Evolutionary conservation across 495 filamentous ascomycete species (phyloP).

Genomic region (Xanthoparmelia taractica): DNA sequence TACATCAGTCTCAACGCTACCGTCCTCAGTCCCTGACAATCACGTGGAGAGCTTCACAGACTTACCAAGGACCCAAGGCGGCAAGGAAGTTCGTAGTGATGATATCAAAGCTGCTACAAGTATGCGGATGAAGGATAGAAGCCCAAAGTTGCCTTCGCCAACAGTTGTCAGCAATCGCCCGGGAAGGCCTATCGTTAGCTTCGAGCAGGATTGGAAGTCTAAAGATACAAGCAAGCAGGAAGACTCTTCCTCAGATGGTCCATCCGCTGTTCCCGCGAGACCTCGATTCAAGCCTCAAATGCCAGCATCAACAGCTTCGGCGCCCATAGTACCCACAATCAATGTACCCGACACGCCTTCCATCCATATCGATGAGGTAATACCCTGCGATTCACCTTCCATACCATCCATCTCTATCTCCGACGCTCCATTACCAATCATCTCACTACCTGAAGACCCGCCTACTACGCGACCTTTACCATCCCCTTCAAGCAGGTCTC

Average conservation of each 20-base stretch:
- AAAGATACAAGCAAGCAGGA: slow-evolving; percentile 35
- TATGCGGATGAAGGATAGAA: slow-evolving; percentile 77
- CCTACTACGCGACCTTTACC: slow-evolving; percentile 11
- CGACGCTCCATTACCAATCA: slow-evolving; percentile 32
- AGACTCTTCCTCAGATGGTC: background rate
- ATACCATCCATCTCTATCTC: slow-evolving; percentile 59
- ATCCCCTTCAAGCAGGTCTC: background rate
- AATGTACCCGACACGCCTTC: slow-evolving; percentile 47
- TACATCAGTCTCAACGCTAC: slow-evolving; percentile 33
- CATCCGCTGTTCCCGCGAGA: background rate
- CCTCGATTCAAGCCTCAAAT: slow-evolving; percentile 18
- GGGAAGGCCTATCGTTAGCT: slow-evolving; percentile 88
- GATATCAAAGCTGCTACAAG: slow-evolving; percentile 88
- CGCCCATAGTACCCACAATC: slow-evolving; percentile 43
- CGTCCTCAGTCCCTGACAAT: slow-evolving; percentile 14
- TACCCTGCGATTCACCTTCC: slow-evolving; percentile 23
- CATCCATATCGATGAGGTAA: slow-evolving; percentile 26
- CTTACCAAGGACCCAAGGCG: slow-evolving; percentile 52
- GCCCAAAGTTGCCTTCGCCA: slow-evolving; percentile 74
- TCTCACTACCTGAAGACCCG: slow-evolving; percentile 26
- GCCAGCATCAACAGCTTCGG: slow-evolving; percentile 29
- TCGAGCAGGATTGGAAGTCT: slow-evolving; percentile 73
- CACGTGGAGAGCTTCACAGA: slow-evolving; percentile 25
- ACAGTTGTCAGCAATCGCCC: slow-evolving; percentile 76
- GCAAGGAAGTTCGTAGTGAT: slow-evolving; percentile 71